Evolutionary conservation across 768 basidiomycete genomes (phyloP), one percentile per base, ranked within the genome.

Genomic region (Hortiboletus campestris): DNA sequence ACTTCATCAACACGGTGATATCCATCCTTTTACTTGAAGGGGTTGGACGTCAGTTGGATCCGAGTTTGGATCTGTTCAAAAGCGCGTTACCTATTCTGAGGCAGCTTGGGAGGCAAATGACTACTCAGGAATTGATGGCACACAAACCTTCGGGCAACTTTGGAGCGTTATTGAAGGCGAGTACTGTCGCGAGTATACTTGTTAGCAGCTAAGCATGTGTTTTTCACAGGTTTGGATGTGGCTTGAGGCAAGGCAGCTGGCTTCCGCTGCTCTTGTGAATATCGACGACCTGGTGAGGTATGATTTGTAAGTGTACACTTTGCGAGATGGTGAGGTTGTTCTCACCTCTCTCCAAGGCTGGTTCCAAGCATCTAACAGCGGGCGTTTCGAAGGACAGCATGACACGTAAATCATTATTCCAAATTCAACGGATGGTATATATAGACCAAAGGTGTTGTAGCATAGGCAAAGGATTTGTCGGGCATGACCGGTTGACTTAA

Each of bases 1-100:
- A 98, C 71, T 99, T 99, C 68, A 86, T 98, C 67, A 99, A 99
- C 72, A 98, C 97, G 0, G 94, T 99, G 56, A 89, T 99, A 56
- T 91, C 91, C 11, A 93, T 98, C 53, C 73, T 99, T 51, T 71
- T 99, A 39, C 76, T 99, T 51, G 97, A 99, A 73, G 97, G 97
- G 2, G 98, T 99, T 62, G 97, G 97, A 20, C 76, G 96, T 56
- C 94, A 89, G 74, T 70, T 99, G 59, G 94, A 99, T 72, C 95
- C 97, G 2, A 79, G 80, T 13, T 74, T 98, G 72, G 97, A 99
- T 74, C 71, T 99, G 55, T 98, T 99, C 80, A 94, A 94, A 67
- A 93, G 90, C 74, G 90, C 96, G 20, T 68, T 98, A 64, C 97
- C 97, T 16, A 98, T 98, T 63, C 71, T 99, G 66, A 76, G 97